Percentiles rank a stretch among this genome's conserved stretches.
These are phyloP conservation scores for Nigrospora oryzae DNA, from an alignment of 2,329 filamentous ascomycete genomes.

Conservation along the genomic window DNA sequence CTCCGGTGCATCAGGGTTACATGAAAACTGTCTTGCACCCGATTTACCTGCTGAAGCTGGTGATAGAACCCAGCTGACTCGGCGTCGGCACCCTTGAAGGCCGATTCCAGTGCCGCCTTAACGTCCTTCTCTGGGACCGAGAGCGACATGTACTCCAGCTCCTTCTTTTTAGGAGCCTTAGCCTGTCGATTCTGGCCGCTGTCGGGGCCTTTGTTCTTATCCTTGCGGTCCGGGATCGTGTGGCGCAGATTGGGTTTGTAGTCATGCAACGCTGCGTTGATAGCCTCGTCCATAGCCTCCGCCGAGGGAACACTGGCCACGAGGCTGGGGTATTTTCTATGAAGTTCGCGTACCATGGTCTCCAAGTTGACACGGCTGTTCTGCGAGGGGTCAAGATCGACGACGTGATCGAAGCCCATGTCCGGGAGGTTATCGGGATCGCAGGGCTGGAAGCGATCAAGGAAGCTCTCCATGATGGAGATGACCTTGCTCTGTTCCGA, in stretches of 20 bases:
- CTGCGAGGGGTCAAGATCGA: constrained; percentile 70
- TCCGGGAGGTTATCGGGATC: constrained; percentile 64
- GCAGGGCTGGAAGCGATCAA: constrained; percentile 75
- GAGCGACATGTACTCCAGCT: constrained; percentile 49
- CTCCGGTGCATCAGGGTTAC: constrained; percentile 87
- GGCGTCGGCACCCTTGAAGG: constrained; percentile 51
- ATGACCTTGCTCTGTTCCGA: constrained; percentile 67
- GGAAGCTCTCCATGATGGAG: constrained; percentile 91
- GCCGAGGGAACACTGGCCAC: constrained; percentile 62
- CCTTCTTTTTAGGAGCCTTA: constrained; percentile 32
- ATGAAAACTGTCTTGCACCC: constrained; percentile 81
- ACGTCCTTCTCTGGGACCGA: constrained; percentile 34
- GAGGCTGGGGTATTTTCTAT: constrained; percentile 70
- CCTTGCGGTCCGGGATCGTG: constrained; percentile 55
- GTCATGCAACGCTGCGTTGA: constrained; percentile 63
- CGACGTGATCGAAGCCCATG: constrained; percentile 71
- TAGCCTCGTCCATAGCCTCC: constrained; percentile 71
- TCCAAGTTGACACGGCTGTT: constrained; percentile 85
- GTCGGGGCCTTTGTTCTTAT: constrained; percentile 23
- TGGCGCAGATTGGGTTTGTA: constrained; percentile 74
- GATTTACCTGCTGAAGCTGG: constrained; percentile 62
- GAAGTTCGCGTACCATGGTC: constrained; percentile 61
- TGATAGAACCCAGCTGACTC: constrained; percentile 62
- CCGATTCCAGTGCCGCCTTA: constrained; percentile 52
- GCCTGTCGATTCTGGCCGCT: constrained; percentile 22